Evolutionary conservation across 805 yeast species (phyloP).

Genomic region (Candida saitoana): DNA sequence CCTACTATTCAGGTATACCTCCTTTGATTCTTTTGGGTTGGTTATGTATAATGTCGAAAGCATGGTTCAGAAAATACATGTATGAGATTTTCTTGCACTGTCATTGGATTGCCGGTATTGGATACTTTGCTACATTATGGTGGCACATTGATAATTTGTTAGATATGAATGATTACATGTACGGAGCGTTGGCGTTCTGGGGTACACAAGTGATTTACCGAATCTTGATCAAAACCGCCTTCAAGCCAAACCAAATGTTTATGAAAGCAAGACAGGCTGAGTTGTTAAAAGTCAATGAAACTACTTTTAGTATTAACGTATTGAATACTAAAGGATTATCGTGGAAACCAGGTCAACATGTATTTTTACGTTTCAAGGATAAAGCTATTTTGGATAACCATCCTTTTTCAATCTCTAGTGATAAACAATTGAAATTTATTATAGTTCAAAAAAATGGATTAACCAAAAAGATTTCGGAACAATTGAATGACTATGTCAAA

Average conservation of each 20-base stretch:
- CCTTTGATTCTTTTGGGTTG: slow-evolving; percentile 44
- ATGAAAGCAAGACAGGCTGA: slow-evolving; percentile 36
- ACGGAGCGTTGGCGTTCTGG: slow-evolving; percentile 53
- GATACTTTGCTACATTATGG: slow-evolving; percentile 43
- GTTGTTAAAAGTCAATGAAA: slow-evolving; percentile 20
- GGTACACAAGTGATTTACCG: slow-evolving; percentile 45
- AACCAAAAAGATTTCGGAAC: slow-evolving; percentile 32
- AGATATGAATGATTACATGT: slow-evolving; percentile 39
- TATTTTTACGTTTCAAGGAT: slow-evolving; percentile 46
- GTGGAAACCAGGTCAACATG: slow-evolving; percentile 57
- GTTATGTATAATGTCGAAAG: slow-evolving; percentile 41
- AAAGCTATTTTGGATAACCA: slow-evolving; percentile 47
- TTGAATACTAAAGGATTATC: slow-evolving; percentile 27
- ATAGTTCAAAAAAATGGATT: slow-evolving; percentile 46
- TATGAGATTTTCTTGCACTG: slow-evolving; percentile 49
- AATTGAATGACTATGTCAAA: slow-evolving; percentile 24
- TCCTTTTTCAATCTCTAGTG: slow-evolving; percentile 50
- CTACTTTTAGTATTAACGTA: slow-evolving; percentile 33
- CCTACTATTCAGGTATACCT: slow-evolving; percentile 41
- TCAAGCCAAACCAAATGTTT: slow-evolving; percentile 40
- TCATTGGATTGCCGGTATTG: slow-evolving; percentile 53
- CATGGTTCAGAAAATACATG: slow-evolving; percentile 31
- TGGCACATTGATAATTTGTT: slow-evolving; percentile 39
- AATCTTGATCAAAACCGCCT: slow-evolving; percentile 40
- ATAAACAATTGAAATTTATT: slow-evolving; percentile 38